phyloP scores from a whole-genome alignment of 2,329 filamentous ascomycete genomes.

The Verticillium isaacii region DNA sequence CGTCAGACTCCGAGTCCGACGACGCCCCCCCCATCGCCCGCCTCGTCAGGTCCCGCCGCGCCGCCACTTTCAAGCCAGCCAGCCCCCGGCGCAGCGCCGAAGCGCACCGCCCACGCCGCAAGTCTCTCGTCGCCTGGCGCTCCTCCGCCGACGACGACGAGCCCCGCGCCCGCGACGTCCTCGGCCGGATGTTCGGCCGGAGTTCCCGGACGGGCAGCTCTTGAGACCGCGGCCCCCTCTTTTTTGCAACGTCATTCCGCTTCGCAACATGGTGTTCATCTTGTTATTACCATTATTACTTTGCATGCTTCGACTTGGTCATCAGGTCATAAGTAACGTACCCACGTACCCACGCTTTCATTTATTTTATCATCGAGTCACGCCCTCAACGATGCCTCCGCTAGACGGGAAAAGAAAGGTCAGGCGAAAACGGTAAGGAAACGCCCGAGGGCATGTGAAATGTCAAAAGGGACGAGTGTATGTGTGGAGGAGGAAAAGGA shows the following conservation, averaged over 20 bases:
- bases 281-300: conserved; percentile 1
- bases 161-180: conserved; percentile 22
- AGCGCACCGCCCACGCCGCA: background rate
- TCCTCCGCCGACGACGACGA: conserved; percentile 1
- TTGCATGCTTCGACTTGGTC: background rate
- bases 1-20: conserved; percentile 11
- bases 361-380: background rate
- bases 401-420: background rate
- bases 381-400: background rate
- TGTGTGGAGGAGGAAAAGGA: background rate
- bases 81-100: background rate
- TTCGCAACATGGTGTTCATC: background rate
- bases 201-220: background rate
- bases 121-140: background rate
- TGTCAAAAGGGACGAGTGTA: background rate
- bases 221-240: background rate
- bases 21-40: background rate
- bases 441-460: background rate
- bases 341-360: background rate
- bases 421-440: background rate
- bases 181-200: conserved; percentile 32
- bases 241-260: conserved; percentile 4
- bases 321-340: background rate
- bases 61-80: background rate
- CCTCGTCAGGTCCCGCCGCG: background rate